Conservation (phyloP, 192 early-diverging fungal genomes). For the Phycomyces nitens region DNA sequence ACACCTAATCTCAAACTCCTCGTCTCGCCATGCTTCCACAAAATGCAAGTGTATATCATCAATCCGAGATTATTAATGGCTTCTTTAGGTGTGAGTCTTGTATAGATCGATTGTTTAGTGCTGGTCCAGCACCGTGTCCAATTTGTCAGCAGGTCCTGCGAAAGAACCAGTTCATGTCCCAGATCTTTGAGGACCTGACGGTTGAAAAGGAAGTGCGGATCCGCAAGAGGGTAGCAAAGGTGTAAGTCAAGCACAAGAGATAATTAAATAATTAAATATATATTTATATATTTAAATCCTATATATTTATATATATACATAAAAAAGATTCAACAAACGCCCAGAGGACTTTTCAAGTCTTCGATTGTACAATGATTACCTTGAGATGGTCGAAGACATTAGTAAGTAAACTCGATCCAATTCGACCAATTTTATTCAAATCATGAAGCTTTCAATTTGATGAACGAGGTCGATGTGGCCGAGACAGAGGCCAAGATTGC, state of each 20-base stretch:
- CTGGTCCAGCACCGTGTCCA: slow-evolving; percentile 89
- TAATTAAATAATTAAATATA: no score
- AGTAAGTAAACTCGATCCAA: slow-evolving; percentile 46
- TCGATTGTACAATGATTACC: slow-evolving; percentile 82
- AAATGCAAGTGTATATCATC: slow-evolving; percentile 58
- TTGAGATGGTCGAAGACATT: slow-evolving; percentile 87
- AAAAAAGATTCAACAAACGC: slow-evolving; percentile 81
- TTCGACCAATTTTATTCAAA: no score
- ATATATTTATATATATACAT: no score
- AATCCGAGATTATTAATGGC: background rate
- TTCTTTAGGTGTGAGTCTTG: slow-evolving; percentile 81
- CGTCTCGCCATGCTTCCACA: slow-evolving; percentile 94
- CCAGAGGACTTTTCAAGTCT: slow-evolving; percentile 79
- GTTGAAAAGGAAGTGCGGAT: slow-evolving; percentile 94
- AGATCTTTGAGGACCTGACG: slow-evolving; percentile 90
- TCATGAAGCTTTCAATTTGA: slow-evolving; percentile 81
- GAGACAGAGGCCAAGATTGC: slow-evolving; percentile 76
- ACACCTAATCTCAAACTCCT: slow-evolving; percentile 82
- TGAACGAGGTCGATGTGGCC: slow-evolving; percentile 82
- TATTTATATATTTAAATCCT: slow-evolving; percentile 3
- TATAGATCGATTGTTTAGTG: slow-evolving; percentile 77
- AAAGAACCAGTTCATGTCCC: slow-evolving; percentile 80
- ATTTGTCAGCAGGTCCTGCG: slow-evolving; percentile 78
- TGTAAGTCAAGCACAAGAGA: no score
- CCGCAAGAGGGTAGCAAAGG: slow-evolving; percentile 67